Conservation (phyloP, 306 rosid species). For the Vachellia collinsii region DNA sequence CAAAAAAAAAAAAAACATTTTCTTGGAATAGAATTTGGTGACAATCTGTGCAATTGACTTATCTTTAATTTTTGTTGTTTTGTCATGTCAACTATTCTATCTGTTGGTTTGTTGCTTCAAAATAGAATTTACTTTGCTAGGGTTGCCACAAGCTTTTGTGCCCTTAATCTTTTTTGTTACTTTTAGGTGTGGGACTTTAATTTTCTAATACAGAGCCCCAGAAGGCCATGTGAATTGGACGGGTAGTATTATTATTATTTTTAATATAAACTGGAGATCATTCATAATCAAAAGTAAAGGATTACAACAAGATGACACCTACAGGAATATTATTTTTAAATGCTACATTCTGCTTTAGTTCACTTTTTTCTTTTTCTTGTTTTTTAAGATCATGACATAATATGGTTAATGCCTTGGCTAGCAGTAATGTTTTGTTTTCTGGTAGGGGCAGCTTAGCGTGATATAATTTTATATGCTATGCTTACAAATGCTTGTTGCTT, state of each 20-base stretch:
- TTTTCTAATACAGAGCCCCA: slow-evolving; percentile 2
- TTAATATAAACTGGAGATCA: no score
- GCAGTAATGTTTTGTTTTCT: slow-evolving; percentile 28
- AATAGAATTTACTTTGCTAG: slow-evolving; percentile 6
- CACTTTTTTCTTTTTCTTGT: not conserved
- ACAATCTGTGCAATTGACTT: slow-evolving; percentile 4
- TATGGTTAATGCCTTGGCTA: slow-evolving; percentile 6
- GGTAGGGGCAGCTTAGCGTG: not conserved
- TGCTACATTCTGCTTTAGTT: not conserved
- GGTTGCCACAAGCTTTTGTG: not conserved
- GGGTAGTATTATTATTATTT: no score
- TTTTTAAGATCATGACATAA: not conserved
- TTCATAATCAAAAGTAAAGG: no score
- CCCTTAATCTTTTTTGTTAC: slow-evolving; percentile 1
- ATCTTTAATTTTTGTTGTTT: slow-evolving; percentile 14
- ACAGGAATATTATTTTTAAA: not conserved
- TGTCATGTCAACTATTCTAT: slow-evolving; percentile 9
- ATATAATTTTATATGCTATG: not conserved
- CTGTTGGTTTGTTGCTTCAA: slow-evolving; percentile 17
- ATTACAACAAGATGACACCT: no score
- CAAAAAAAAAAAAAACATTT: not conserved
- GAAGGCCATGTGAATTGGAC: slow-evolving; percentile 16
- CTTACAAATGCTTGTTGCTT: slow-evolving; percentile 17
- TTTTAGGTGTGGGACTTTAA: not conserved
- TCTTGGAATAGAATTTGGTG: not conserved